These are phyloP conservation scores for Diaporthe sp. DNA, from an alignment of 2,329 filamentous ascomycete genomes.

Conservation along the genomic window DNA sequence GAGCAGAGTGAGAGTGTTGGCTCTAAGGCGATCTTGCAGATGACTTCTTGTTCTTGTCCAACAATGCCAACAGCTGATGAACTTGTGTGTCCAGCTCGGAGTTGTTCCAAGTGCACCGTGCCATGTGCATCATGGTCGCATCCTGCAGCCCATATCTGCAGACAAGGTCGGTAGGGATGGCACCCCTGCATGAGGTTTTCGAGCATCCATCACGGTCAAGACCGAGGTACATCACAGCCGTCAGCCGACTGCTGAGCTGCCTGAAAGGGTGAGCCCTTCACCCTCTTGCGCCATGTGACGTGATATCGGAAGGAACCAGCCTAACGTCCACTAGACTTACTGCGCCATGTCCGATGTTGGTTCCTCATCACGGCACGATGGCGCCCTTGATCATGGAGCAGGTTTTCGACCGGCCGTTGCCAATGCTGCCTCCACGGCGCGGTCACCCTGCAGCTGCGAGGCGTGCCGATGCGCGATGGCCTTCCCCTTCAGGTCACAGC, in stretches of 20 bases:
- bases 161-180: neutral
- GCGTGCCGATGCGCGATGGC: neutral
- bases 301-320: neutral
- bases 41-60: constrained; percentile 1
- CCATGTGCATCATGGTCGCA: neutral
- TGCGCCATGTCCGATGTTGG: constrained; percentile 10
- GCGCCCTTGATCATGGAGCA: neutral
- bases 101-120: neutral
- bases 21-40: neutral
- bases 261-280: neutral
- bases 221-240: neutral
- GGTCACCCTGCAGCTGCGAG: constrained; percentile 9
- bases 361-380: constrained; percentile 2
- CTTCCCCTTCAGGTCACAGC: neutral
- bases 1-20: constrained; percentile 1
- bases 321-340: neutral
- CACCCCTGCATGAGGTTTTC: neutral
- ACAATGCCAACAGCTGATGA: constrained; percentile 1
- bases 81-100: constrained; percentile 15
- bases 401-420: neutral
- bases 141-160: neutral
- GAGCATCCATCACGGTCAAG: constrained; percentile 4
- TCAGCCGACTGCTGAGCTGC: constrained; percentile 4
- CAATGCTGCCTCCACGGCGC: neutral
- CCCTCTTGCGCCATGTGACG: neutral